Evolutionary conservation across 2,329 filamentous ascomycete species (phyloP).

Genomic region (Plectosphaerella cucumerina): DNA sequence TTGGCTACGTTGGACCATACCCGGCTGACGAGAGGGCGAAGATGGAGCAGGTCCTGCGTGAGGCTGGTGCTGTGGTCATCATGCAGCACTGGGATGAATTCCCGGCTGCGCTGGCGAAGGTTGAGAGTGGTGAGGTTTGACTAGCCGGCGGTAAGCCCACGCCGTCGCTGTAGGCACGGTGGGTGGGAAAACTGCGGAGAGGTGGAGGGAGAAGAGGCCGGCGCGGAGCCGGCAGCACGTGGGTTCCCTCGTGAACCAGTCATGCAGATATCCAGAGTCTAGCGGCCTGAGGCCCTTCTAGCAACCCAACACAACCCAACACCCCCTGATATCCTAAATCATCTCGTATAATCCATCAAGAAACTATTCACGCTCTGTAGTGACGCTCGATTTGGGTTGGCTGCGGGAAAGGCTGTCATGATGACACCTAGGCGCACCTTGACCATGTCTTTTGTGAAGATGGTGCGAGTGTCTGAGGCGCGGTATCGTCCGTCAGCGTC

Average conservation of each 20-base stretch:
- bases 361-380: conserved; percentile 90
- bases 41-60: conserved; percentile 58
- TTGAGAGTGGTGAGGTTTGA: conserved; percentile 20
- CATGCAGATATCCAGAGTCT: not conserved
- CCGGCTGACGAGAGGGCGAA: conserved; percentile 54
- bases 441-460: conserved; percentile 71
- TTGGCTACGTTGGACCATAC: conserved; percentile 85
- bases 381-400: conserved; percentile 79
- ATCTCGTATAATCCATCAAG: conserved; percentile 59
- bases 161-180: conserved; percentile 6
- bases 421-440: conserved; percentile 77
- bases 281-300: not conserved
- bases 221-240: not conserved
- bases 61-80: conserved; percentile 59
- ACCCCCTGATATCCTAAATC: conserved; percentile 4
- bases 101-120: conserved; percentile 38
- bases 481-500: conserved; percentile 53
- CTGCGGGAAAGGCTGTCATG: conserved; percentile 71
- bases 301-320: not conserved
- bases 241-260: too few relatives aligned
- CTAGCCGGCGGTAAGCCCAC: conserved; percentile 10
- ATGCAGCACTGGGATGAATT: conserved; percentile 60
- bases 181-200: not conserved
- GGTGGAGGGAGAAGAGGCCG: too few relatives aligned
- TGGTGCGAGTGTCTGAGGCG: conserved; percentile 14